phyloP scores from a whole-genome alignment of 2,329 filamentous ascomycete genomes.

The Acarospora socialis region DNA sequence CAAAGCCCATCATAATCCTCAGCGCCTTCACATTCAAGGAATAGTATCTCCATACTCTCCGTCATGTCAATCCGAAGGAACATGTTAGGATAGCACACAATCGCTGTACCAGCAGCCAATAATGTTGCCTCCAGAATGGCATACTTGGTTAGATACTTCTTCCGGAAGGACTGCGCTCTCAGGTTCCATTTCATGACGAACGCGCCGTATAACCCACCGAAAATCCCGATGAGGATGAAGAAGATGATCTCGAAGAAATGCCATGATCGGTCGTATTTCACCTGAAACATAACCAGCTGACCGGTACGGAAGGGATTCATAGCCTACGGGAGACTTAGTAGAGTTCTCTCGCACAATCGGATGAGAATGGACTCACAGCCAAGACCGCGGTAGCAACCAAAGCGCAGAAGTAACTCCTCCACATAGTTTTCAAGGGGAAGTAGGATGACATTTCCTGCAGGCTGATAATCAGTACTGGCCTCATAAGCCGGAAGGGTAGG shows the following conservation, averaged over 20 bases:
- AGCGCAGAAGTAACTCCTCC: slow-evolving; percentile 96
- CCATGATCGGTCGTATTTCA: slow-evolving; percentile 89
- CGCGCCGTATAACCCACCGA: slow-evolving; percentile 88
- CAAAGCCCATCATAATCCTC: slow-evolving; percentile 86
- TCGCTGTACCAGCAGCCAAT: slow-evolving; percentile 66
- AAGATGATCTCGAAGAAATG: slow-evolving; percentile 95
- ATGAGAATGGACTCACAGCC: slow-evolving; percentile 35
- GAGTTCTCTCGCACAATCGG: background rate
- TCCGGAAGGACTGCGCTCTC: slow-evolving; percentile 77
- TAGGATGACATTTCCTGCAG: slow-evolving; percentile 77
- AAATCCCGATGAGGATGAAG: slow-evolving; percentile 79
- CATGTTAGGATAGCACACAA: slow-evolving; percentile 94
- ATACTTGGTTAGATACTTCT: slow-evolving; percentile 75
- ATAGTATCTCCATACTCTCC: slow-evolving; percentile 96
- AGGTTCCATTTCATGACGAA: slow-evolving; percentile 98
- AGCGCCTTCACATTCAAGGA: slow-evolving; percentile 77
- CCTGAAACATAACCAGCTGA: slow-evolving; percentile 98
- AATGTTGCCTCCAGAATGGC: slow-evolving; percentile 76
- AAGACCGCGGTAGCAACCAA: slow-evolving; percentile 86
- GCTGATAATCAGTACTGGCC: slow-evolving; percentile 11
- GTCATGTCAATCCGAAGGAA: slow-evolving; percentile 97
- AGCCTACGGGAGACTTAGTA: slow-evolving; percentile 32
- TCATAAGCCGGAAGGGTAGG: background rate
- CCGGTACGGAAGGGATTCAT: slow-evolving; percentile 98
- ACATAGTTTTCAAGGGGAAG: slow-evolving; percentile 93